Percentiles rank a stretch among this genome's conserved stretches.
Conservation (phyloP, 176 grass and related monocot species). For the Avena sativa region DNA sequence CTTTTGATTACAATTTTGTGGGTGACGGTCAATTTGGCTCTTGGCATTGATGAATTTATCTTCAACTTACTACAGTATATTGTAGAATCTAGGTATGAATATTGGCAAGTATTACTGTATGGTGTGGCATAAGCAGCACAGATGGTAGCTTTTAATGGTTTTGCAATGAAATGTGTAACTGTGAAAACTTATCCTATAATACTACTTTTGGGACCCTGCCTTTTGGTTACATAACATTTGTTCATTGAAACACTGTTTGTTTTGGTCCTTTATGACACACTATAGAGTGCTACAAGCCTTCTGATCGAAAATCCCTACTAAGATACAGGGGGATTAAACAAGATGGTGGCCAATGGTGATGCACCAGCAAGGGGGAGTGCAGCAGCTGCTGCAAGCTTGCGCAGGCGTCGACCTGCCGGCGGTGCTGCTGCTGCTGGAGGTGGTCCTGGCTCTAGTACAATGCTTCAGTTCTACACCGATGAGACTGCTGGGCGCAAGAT, state of each 20-base stretch:
- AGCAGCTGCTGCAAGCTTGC: constrained; percentile 26
- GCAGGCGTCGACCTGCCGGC: background rate
- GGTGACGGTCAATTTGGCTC: background rate
- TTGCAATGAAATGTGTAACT: background rate
- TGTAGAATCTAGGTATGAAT: background rate
- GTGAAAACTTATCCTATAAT: background rate
- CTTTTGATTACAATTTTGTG: background rate
- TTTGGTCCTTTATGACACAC: background rate
- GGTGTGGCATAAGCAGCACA: background rate
- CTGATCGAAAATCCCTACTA: background rate
- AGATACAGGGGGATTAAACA: background rate
- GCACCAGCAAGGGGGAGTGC: background rate
- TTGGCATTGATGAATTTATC: background rate
- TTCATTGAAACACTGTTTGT: background rate
- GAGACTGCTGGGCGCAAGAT: constrained; percentile 85
- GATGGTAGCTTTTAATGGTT: background rate
- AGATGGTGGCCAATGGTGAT: constrained; percentile 22
- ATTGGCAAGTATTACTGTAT: background rate
- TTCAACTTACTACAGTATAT: background rate
- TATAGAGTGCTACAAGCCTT: background rate
- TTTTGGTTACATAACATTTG: background rate
- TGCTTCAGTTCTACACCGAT: constrained; percentile 56
- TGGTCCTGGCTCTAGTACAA: constrained; percentile 6
- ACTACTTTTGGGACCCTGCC: background rate
- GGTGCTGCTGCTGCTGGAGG: background rate